Conservation (phyloP, 306 rosid species). For the Geum urbanum region DNA sequence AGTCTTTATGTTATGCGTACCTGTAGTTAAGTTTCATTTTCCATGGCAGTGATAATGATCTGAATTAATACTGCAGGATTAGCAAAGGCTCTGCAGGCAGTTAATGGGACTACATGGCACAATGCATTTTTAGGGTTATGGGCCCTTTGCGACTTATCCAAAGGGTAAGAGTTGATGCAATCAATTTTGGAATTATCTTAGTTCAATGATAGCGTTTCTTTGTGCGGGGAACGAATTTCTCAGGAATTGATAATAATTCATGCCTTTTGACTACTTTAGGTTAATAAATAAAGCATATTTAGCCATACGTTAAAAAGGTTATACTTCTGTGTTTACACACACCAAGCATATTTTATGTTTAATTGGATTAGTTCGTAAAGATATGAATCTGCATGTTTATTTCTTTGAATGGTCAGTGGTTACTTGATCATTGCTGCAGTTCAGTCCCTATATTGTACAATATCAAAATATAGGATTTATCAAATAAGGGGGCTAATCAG, state of each 20-base stretch:
- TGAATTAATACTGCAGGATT: conserved; percentile 55
- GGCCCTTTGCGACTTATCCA: conserved; percentile 81
- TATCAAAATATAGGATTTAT: neutral
- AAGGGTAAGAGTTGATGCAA: conserved; percentile 59
- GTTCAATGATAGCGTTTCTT: neutral
- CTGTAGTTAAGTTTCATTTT: conserved; percentile 10
- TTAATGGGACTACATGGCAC: conserved; percentile 75
- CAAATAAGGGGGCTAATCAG: neutral
- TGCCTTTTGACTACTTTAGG: neutral
- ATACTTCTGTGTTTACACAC: neutral
- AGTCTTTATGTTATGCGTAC: neutral
- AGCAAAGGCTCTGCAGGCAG: conserved; percentile 68
- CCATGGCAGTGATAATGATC: conserved; percentile 23
- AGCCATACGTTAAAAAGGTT: neutral
- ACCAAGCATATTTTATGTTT: neutral
- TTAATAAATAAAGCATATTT: neutral
- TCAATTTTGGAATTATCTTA: neutral
- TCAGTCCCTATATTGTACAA: neutral
- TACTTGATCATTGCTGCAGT: neutral
- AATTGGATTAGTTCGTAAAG: neutral
- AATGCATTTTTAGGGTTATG: conserved; percentile 78
- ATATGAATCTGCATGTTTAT: neutral
- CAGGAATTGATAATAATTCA: neutral
- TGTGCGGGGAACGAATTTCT: neutral
- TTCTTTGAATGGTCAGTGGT: neutral